Base-by-base conservation (phyloP, 306 rosid genomes). In the Trifolium subterraneum region DNA sequence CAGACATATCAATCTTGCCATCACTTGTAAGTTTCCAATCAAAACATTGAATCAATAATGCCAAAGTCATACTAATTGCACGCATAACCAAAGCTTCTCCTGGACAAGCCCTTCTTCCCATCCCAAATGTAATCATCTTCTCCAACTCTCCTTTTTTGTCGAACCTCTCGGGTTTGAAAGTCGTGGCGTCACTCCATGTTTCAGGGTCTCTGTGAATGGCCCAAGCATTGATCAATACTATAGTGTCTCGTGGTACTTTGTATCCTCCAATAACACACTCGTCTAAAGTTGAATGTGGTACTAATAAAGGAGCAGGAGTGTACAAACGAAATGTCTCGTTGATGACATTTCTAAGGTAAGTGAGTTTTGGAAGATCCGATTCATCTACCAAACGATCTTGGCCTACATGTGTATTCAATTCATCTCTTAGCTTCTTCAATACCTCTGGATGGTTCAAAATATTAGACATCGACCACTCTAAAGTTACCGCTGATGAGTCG, bases 171-270 rank as follows among this genome's bases (percentile, higher is more conserved):
- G 76, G 81, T 62, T 73, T 83, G 16, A 89, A 89, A 6, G 70
- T 60, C 0, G 63, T 64, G 0, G 81, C 70, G 0, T 83, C 88
- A 10, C 45, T 77, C 94, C 90, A 87, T 0, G 52, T 0, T 3
- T 61, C 8, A 3, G 87, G 86, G 56, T 89, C 90, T 42, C 90
- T 79, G 5, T 87, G 87, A 27, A 85, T 83, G 45, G 84, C 85
- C 89, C 90, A 89, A 2, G 80, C 88, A 31, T 89, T 85, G 8
- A 89, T 20, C 6, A 89, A 41, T 10, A 87, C 80, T 3, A 84
- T 84, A 0, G 91, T 85, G 66, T 61, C 78, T 1, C 52, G 72
- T 0, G 90, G 91, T 12, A 85, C 60, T 0, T 78, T 47, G 7
- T 61, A 87, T 39, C 82, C 87, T 5, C 56, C 80, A 1, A 87